Percentiles rank a stretch among this genome's conserved stretches.
Conservation (phyloP, 768 basidiomycete genomes). For the Exidia glandulosa region DNA sequence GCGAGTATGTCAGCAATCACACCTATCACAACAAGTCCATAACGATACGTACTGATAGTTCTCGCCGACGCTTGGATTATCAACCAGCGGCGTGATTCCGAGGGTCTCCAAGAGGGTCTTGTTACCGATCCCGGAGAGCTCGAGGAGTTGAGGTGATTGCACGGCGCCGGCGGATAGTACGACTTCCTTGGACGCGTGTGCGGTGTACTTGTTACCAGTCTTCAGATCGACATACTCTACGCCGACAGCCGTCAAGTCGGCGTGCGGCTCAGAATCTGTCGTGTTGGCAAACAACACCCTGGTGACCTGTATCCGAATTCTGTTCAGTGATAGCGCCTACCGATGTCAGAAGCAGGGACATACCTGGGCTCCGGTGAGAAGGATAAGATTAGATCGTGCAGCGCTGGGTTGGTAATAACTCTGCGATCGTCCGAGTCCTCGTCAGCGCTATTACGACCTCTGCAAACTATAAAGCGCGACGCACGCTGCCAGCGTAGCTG, state of each 20-base stretch:
- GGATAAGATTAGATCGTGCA: background rate
- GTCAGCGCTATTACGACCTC: no score
- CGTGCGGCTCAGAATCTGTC: background rate
- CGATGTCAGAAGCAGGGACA: no score
- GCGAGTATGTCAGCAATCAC: no score
- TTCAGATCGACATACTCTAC: conserved; percentile 9
- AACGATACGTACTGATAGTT: conserved; percentile 19
- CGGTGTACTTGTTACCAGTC: conserved; percentile 15
- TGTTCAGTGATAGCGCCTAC: no score
- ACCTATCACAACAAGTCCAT: no score
- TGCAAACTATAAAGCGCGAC: background rate
- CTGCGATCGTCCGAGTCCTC: background rate
- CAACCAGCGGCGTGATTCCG: conserved; percentile 21
- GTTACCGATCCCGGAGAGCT: conserved; percentile 30
- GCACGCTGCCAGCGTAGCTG: background rate
- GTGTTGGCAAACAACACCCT: background rate
- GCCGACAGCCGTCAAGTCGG: background rate
- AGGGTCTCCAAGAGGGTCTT: conserved; percentile 16
- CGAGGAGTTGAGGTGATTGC: conserved; percentile 15
- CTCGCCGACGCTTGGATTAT: conserved; percentile 32
- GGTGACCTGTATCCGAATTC: no score
- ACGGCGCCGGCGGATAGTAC: conserved; percentile 30
- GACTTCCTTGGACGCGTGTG: conserved; percentile 37
- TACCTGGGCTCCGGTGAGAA: background rate
- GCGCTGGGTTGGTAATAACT: background rate